A percentile compares a stretch with the other conserved stretches of the same genome.
phyloP scores from a whole-genome alignment of 1,284 basidiomycete species.

The Ceratobasidium sp. region DNA sequence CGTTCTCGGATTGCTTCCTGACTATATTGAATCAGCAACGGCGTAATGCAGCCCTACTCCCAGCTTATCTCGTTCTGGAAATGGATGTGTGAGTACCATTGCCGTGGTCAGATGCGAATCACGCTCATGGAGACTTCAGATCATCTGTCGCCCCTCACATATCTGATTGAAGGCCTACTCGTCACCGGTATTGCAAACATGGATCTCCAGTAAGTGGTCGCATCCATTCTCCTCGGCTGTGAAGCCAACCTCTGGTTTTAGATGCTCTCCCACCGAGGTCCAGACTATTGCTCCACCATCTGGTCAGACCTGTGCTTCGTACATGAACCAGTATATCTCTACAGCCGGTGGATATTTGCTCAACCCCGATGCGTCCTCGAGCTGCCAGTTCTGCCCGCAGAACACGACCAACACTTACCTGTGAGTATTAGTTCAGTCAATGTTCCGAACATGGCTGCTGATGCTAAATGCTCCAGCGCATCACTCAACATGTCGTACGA shows the following conservation, averaged over 20 bases:
- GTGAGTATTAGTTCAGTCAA: constrained; percentile 14
- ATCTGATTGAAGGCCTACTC: constrained; percentile 65
- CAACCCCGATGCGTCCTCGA: constrained; percentile 65
- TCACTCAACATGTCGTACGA: constrained; percentile 72
- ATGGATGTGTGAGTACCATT: constrained; percentile 66
- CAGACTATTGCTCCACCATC: constrained; percentile 72
- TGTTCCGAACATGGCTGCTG: no score
- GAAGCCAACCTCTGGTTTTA: constrained; percentile 48
- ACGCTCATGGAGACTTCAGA: constrained; percentile 48
- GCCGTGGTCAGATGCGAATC: not conserved
- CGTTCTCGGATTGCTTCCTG: constrained; percentile 18
- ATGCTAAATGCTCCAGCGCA: constrained; percentile 64
- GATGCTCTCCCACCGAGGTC: constrained; percentile 72
- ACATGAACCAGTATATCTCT: constrained; percentile 70
- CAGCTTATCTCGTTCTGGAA: constrained; percentile 74
- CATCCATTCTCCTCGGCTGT: constrained; percentile 46
- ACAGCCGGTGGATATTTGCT: constrained; percentile 79
- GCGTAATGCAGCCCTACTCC: constrained; percentile 67
- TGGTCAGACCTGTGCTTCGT: constrained; percentile 75
- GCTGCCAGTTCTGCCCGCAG: constrained; percentile 65
- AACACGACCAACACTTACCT: constrained; percentile 57
- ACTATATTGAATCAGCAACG: constrained; percentile 55
- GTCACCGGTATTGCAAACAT: constrained; percentile 53
- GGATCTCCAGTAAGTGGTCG: constrained; percentile 6
- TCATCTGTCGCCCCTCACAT: constrained; percentile 76